Evolutionary conservation across 2,329 filamentous ascomycete genomes (phyloP).

Genomic region (Sclerotiophoma versabilis): DNA sequence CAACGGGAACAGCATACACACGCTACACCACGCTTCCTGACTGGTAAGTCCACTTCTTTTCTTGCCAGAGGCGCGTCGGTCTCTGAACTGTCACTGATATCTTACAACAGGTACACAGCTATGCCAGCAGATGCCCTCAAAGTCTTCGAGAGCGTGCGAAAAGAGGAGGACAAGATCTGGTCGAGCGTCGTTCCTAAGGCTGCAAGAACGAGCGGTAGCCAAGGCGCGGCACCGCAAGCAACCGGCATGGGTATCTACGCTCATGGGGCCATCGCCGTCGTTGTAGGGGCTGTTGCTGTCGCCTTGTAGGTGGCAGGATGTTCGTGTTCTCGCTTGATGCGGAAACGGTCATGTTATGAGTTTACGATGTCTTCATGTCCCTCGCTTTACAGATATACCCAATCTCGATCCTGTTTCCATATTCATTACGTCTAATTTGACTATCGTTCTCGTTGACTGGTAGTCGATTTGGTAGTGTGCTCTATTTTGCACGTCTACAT

Average conservation of each 20-base stretch:
- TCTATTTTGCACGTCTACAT: no score
- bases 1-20: conserved; percentile 8
- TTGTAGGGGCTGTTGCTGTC: conserved; percentile 10
- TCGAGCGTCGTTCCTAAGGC: conserved; percentile 11
- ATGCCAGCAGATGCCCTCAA: conserved; percentile 13
- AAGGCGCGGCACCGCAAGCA: conserved; percentile 10
- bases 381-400: conserved; percentile 9
- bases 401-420: neutral
- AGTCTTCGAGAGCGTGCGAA: conserved; percentile 12
- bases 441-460: no score
- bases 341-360: neutral
- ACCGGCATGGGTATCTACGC: conserved; percentile 5
- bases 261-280: conserved; percentile 9
- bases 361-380: conserved; percentile 5
- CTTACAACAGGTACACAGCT: conserved; percentile 6
- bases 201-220: conserved; percentile 7
- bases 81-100: neutral
- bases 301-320: neutral
- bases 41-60: conserved; percentile 1
- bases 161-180: conserved; percentile 16
- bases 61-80: neutral
- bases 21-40: conserved; percentile 8
- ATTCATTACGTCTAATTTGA: no score
- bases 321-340: neutral
- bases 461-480: no score